Evolutionary conservation across 768 basidiomycete genomes (phyloP), one percentile per base, ranked within the genome.

Genomic region (Phanerochaete sordida): DNA sequence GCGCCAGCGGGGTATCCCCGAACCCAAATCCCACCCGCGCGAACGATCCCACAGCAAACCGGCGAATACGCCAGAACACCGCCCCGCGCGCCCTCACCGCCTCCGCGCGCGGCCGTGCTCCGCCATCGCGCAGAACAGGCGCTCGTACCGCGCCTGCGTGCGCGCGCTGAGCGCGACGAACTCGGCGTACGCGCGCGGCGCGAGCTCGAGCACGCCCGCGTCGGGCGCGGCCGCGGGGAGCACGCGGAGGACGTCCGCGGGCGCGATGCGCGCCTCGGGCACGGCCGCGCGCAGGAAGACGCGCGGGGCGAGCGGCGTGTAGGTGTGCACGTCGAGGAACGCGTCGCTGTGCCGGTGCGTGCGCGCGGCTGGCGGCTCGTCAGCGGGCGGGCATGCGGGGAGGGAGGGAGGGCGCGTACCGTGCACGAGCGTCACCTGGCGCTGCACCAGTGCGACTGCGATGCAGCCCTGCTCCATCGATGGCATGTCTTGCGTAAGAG

Each of bases 381-480:
- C 46, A 43, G 56, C 21, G 23, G 19, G 21, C 24, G 9, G 16
- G 46, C 35, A 30, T 24, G 47, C 39, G 50, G 30, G 58, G 26
- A 26, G 23, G 28, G 51, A 61, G 63, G 64, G 61, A 44, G 48
- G 50, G 15, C 37, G 47, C 23, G 58, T 65, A 86, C 88, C 83
- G 83, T 86, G 84, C 26, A 89, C 84, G 61, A 90, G 69, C 77
- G 81, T 82, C 33, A 90, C 83, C 68, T 85, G 82, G 65, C 81
- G 83, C 64, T 85, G 83, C 48, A 90, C 85, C 59, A 89, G 68
- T 23, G 88, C 88, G 58, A 90, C 81, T 54, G 87, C 88, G 60
- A 88, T 73, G 43, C 82, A 79, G 54, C 88, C 85, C 68, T 82
- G 61, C 46, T 64, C 61, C 64, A 69, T 52, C 12, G 39, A 15